phyloP scores from a whole-genome alignment of 139 green algal species.

The Chlamydomonas schloesseri region DNA sequence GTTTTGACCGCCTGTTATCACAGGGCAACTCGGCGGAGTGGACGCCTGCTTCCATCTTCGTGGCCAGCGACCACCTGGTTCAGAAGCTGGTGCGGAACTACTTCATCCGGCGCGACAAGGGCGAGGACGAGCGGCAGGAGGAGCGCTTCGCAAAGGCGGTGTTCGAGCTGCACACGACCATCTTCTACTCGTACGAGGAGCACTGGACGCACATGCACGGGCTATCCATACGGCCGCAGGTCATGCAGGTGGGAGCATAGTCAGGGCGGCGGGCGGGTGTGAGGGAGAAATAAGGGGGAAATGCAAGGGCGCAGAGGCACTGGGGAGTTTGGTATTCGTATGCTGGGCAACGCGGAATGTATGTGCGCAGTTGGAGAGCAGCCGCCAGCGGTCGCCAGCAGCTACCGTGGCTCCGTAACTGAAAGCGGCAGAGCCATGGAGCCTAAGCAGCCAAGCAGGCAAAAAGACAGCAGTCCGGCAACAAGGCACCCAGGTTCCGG shows the following conservation, averaged over 20 bases:
- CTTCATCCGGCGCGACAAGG: constrained; percentile 63
- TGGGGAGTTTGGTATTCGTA: not conserved
- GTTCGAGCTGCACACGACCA: constrained; percentile 71
- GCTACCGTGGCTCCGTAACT: too few species aligned
- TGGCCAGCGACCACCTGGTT: constrained; percentile 79
- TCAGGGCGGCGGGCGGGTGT: too few species aligned
- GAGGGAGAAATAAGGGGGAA: too few species aligned
- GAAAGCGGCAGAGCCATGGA: too few species aligned
- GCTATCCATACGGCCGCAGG: constrained; percentile 32
- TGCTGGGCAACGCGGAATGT: too few species aligned
- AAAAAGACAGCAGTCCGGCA: too few species aligned
- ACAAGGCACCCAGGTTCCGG: too few species aligned
- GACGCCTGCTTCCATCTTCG: constrained; percentile 75
- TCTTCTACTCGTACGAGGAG: constrained; percentile 68
- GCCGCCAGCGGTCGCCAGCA: too few species aligned
- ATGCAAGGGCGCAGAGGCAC: too few species aligned
- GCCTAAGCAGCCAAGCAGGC: too few species aligned
- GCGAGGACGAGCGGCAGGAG: constrained; percentile 48
- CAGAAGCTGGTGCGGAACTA: constrained; percentile 75
- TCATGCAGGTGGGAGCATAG: constrained; percentile 36
- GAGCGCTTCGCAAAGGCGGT: constrained; percentile 63
- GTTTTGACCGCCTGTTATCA: too few species aligned
- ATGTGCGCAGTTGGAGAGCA: too few species aligned
- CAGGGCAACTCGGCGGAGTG: constrained; percentile 54
- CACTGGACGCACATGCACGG: constrained; percentile 54